These are phyloP conservation scores for Nannochloropsis salina DNA, from an alignment of 108 stramenopile species.

Conservation along the genomic window DNA sequence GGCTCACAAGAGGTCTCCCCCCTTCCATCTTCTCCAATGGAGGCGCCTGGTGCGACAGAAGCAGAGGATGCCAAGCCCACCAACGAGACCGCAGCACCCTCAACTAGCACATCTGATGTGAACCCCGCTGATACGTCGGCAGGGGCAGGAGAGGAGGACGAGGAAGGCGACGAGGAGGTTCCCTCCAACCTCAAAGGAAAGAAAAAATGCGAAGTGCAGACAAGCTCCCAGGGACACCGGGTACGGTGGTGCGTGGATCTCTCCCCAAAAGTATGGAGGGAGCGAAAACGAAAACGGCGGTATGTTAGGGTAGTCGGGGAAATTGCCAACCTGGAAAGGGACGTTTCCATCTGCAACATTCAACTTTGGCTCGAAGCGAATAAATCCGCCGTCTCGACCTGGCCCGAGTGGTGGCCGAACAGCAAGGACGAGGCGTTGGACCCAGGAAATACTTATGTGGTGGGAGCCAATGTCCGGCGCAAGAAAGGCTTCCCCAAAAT, in stretches of 20 bases:
- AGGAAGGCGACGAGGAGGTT: background rate
- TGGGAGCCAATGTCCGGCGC: background rate
- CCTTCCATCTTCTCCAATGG: background rate
- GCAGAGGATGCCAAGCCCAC: background rate
- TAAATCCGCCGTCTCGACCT: background rate
- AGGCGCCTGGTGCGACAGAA: background rate
- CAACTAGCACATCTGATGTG: too few relatives aligned
- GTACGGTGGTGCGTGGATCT: background rate
- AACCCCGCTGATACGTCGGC: too few relatives aligned
- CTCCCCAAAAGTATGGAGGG: background rate
- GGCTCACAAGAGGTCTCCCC: background rate
- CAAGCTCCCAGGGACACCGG: background rate
- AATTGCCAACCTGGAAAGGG: background rate
- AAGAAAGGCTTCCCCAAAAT: background rate
- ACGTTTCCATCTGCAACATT: background rate
- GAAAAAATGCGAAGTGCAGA: background rate
- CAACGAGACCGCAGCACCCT: too few relatives aligned
- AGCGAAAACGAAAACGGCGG: background rate
- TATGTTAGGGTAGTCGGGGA: background rate
- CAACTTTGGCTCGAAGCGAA: background rate
- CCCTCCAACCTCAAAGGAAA: background rate
- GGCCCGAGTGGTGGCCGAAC: constrained; percentile 19
- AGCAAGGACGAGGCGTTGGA: background rate
- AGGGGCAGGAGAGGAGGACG: background rate
- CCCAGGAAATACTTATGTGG: background rate